Percentiles rank a stretch among this genome's conserved stretches.
phyloP scores from a whole-genome alignment of 2,329 filamentous ascomycete species.

The Pestalotiopsis sp. region DNA sequence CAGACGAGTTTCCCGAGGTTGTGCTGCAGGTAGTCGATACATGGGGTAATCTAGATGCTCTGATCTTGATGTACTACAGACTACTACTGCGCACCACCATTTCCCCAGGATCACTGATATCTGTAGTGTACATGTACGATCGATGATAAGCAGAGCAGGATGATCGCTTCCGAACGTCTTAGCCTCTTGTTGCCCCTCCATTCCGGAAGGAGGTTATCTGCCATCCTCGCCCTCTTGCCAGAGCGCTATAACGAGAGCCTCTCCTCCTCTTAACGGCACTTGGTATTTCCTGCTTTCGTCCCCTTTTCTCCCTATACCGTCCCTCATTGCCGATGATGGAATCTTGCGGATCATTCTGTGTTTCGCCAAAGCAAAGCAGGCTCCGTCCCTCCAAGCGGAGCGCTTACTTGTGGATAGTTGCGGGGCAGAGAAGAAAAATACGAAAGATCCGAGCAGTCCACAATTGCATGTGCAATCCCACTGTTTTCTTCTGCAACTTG shows the following conservation, averaged over 20 bases:
- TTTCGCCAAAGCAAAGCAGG: not conserved
- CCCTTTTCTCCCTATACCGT: not conserved
- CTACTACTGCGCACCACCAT: not conserved
- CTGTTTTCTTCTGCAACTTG: not conserved
- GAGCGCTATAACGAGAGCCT: not conserved
- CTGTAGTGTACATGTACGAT: not conserved
- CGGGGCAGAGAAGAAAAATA: not conserved
- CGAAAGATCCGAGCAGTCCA: not conserved
- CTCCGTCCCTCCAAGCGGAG: not conserved
- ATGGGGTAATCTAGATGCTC: not conserved
- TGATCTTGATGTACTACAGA: not conserved
- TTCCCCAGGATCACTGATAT: not conserved
- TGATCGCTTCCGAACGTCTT: not conserved
- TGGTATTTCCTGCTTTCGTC: not conserved
- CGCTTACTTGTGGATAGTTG: slow-evolving; percentile 6
- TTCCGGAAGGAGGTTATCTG: not conserved
- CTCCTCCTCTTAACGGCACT: too few relatives aligned
- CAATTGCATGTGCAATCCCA: not conserved
- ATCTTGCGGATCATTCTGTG: not conserved
- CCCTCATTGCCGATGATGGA: not conserved
- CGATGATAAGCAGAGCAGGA: not conserved
- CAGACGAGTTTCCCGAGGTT: not conserved
- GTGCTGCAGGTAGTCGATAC: not conserved
- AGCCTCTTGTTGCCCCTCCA: not conserved
- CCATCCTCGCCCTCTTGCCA: not conserved